Evolutionary conservation across 495 filamentous ascomycete genomes (phyloP).

Genomic region (Podospora anserina): DNA sequence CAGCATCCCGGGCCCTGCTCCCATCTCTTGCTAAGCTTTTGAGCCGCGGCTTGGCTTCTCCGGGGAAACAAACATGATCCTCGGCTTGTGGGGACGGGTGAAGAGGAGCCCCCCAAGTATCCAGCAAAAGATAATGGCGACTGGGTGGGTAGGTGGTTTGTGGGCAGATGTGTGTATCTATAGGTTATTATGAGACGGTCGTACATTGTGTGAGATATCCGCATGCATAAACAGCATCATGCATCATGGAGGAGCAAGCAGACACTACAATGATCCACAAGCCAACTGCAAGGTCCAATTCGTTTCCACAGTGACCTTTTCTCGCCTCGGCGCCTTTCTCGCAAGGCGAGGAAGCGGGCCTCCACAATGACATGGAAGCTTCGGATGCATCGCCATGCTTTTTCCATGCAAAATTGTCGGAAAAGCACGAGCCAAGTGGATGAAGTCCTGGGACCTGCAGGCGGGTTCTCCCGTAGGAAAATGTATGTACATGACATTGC

Average conservation of each 20-base stretch:
- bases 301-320: not conserved
- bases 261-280: not conserved
- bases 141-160: not conserved
- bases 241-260: not conserved
- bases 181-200: not conserved
- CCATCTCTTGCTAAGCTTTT: constrained; percentile 39
- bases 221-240: not conserved
- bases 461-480: not conserved
- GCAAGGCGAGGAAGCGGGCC: constrained; percentile 1
- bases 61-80: not conserved
- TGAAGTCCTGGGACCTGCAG: not conserved
- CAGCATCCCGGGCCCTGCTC: constrained; percentile 42
- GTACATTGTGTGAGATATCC: not conserved
- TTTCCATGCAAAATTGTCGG: constrained; percentile 4
- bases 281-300: constrained; percentile 1
- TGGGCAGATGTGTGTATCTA: not conserved
- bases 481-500: not conserved
- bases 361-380: constrained; percentile 11
- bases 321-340: constrained; percentile 4
- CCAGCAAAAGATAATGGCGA: not conserved
- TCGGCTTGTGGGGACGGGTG: not conserved
- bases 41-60: not conserved
- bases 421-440: constrained; percentile 4
- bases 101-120: not conserved
- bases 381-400: constrained; percentile 8